Evolutionary conservation across 345 rosid genomes (phyloP).

Genomic region (Pugionium cornutum): DNA sequence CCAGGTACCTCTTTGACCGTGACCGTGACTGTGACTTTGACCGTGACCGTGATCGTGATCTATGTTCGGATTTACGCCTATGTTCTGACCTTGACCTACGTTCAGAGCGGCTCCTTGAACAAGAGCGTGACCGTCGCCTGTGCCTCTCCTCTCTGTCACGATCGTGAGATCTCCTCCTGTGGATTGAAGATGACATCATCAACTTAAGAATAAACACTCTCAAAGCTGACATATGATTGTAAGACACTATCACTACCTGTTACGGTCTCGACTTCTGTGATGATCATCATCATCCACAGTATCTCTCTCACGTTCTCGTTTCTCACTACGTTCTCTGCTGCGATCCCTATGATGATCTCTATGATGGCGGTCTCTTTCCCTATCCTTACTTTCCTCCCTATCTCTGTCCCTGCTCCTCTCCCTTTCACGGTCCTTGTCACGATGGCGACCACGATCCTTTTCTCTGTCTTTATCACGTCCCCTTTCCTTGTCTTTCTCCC

Average conservation of each 20-base stretch:
- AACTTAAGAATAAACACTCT: slow-evolving; percentile 1
- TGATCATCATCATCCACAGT: slow-evolving; percentile 65
- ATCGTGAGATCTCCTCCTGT: slow-evolving; percentile 68
- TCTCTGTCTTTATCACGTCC: slow-evolving; percentile 44
- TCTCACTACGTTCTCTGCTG: slow-evolving; percentile 67
- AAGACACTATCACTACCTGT: slow-evolving; percentile 51
- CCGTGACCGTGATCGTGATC: slow-evolving; percentile 52
- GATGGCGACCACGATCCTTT: slow-evolving; percentile 31
- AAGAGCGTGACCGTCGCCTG: slow-evolving; percentile 56
- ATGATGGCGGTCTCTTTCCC: slow-evolving; percentile 49
- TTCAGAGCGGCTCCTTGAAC: slow-evolving; percentile 65
- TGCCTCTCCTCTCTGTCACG: slow-evolving; percentile 75
- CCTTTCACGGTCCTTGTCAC: slow-evolving; percentile 31
- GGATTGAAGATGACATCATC: slow-evolving; percentile 6
- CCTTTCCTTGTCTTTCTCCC: slow-evolving; percentile 52
- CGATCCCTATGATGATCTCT: slow-evolving; percentile 63
- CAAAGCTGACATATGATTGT: neutral
- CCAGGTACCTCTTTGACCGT: slow-evolving; percentile 81
- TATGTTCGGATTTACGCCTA: slow-evolving; percentile 43
- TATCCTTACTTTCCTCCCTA: slow-evolving; percentile 29
- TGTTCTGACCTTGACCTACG: slow-evolving; percentile 67
- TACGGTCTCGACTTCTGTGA: slow-evolving; percentile 55
- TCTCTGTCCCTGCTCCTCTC: slow-evolving; percentile 36
- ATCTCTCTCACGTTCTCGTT: slow-evolving; percentile 69
- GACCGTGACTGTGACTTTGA: slow-evolving; percentile 49